Conservation (phyloP, 2,329 filamentous ascomycete species). For the Colletotrichum chrysophilum region DNA sequence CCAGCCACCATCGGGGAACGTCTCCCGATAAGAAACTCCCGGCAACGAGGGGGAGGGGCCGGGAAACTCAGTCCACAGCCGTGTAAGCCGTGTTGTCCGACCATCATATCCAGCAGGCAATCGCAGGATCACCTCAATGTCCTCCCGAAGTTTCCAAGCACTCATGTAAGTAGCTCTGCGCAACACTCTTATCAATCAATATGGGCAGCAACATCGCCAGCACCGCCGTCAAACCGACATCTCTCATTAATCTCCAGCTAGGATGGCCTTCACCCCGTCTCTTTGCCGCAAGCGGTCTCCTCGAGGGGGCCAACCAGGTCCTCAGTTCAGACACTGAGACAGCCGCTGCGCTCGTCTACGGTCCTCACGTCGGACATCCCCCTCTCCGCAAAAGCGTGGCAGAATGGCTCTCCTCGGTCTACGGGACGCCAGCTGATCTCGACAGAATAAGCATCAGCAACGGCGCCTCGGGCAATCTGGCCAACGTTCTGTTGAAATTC, state of each 20-base stretch:
- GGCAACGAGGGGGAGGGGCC: background rate
- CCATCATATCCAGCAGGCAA: background rate
- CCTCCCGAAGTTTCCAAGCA: accelerated
- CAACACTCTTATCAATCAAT: accelerated
- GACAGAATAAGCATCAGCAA: constrained; percentile 80
- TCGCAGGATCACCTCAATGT: accelerated
- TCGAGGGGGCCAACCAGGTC: constrained; percentile 63
- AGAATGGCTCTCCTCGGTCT: constrained; percentile 71
- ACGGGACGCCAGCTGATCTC: constrained; percentile 44
- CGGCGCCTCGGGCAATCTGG: constrained; percentile 83
- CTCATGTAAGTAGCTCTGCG: background rate
- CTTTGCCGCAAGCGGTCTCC: constrained; percentile 68
- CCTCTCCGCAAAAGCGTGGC: constrained; percentile 72
- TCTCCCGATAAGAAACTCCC: background rate
- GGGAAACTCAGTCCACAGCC: background rate
- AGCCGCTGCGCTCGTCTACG: constrained; percentile 74
- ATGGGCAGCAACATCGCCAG: background rate
- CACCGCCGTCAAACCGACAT: background rate
- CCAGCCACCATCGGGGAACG: background rate
- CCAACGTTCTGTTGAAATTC: constrained; percentile 77
- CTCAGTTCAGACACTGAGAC: constrained; percentile 65
- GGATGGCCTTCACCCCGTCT: constrained; percentile 73
- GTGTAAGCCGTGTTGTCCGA: background rate
- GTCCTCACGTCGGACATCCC: constrained; percentile 75
- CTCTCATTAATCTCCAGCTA: constrained; percentile 66